Evolutionary conservation across 106 monocot genomes (phyloP).

Genomic region (Xerophyta viscosa): DNA sequence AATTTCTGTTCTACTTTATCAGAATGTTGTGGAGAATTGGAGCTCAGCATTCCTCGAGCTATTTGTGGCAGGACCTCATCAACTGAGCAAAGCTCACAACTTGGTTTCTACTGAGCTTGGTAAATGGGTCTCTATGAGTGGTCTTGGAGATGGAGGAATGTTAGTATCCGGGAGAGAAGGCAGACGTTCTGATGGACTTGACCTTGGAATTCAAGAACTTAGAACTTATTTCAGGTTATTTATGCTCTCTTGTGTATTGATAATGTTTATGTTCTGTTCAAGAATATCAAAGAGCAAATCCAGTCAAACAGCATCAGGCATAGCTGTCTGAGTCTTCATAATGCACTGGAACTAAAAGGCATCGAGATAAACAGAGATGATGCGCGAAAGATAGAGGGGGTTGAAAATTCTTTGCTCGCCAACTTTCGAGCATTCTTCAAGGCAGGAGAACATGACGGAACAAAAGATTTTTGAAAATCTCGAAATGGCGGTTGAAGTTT

Average conservation of each 20-base stretch:
- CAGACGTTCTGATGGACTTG: slow-evolving; percentile 46
- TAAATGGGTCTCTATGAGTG: slow-evolving; percentile 25
- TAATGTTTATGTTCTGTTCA: slow-evolving; percentile 97
- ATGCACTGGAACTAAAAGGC: too few relatives aligned
- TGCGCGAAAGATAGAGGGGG: too few relatives aligned
- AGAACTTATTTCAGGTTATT: slow-evolving; percentile 87
- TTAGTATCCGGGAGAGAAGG: slow-evolving; percentile 9
- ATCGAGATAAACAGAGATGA: too few relatives aligned
- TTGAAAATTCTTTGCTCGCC: too few relatives aligned
- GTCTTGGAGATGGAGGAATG: slow-evolving; percentile 8
- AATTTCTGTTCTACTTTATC: not conserved
- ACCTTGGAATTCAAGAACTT: slow-evolving; percentile 76
- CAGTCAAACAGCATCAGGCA: slow-evolving; percentile 19
- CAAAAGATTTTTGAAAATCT: too few relatives aligned
- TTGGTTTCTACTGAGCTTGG: not conserved
- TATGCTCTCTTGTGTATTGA: slow-evolving; percentile 63
- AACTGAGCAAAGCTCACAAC: slow-evolving; percentile 13
- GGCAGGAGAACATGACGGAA: too few relatives aligned
- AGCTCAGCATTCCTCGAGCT: slow-evolving; percentile 53
- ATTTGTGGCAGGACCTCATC: slow-evolving; percentile 37
- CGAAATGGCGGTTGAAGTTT: too few relatives aligned
- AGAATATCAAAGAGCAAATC: slow-evolving; percentile 76
- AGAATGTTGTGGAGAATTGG: slow-evolving; percentile 78
- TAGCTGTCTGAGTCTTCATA: slow-evolving; percentile 6
- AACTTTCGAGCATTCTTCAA: too few relatives aligned